Evolutionary conservation across 441 rosid genomes (phyloP).

Genomic region (Euphorbia schlechtendalii): DNA sequence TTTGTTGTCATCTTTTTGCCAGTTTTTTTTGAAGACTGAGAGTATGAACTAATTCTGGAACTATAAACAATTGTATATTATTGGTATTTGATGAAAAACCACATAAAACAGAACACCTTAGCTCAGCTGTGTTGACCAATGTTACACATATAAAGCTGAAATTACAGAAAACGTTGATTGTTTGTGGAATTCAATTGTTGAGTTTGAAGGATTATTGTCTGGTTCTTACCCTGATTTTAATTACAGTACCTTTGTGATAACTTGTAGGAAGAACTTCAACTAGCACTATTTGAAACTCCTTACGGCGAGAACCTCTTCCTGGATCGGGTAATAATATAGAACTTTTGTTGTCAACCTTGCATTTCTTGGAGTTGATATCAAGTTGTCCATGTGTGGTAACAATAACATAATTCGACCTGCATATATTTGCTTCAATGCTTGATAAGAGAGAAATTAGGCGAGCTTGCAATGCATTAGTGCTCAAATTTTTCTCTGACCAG

Average conservation of each 20-base stretch:
- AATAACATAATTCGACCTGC: no score
- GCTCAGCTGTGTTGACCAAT: neutral
- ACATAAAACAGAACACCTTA: neutral
- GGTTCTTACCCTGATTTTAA: neutral
- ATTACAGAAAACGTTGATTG: neutral
- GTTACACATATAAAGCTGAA: neutral
- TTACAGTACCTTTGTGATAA: neutral
- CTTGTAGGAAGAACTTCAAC: conserved; percentile 71
- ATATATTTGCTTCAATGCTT: neutral
- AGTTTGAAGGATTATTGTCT: neutral
- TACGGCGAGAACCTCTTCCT: conserved; percentile 61
- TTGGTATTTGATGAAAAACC: neutral
- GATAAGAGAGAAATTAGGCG: neutral
- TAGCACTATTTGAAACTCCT: conserved; percentile 57
- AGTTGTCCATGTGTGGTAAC: neutral
- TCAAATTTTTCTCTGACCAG: neutral
- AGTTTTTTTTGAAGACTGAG: neutral
- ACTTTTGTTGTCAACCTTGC: neutral
- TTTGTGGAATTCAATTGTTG: neutral
- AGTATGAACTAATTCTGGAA: neutral
- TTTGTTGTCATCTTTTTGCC: neutral
- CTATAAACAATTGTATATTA: neutral
- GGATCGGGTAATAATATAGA: conserved; percentile 50
- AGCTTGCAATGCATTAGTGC: neutral
- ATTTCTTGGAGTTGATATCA: conserved; percentile 4